phyloP scores from a whole-genome alignment of 1,284 basidiomycete species.

The Bondarzewia mesenterica region DNA sequence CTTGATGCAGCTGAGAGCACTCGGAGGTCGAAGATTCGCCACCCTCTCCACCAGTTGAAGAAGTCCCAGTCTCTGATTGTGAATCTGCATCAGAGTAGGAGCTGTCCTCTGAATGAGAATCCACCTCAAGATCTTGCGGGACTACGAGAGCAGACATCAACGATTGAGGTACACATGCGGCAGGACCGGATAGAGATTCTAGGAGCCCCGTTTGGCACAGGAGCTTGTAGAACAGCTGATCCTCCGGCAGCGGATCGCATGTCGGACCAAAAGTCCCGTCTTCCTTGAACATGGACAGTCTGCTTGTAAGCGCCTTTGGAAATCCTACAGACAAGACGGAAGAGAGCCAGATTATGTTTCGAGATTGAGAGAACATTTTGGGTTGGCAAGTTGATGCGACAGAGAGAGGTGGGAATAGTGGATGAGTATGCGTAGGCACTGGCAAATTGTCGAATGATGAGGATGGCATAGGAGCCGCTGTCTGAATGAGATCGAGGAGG shows the following conservation, averaged over 20 bases:
- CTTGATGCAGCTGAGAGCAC: neutral
- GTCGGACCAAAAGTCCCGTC: slow-evolving; percentile 18
- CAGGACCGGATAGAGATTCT: neutral
- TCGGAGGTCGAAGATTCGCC: neutral
- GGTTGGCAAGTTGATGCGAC: slow-evolving; percentile 8
- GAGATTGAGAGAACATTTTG: slow-evolving; percentile 11
- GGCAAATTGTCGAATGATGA: slow-evolving; percentile 15
- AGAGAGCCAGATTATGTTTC: slow-evolving; percentile 20
- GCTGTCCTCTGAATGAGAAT: neutral
- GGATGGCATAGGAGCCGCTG: slow-evolving; percentile 22
- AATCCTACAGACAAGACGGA: slow-evolving; percentile 16
- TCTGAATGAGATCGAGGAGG: slow-evolving; percentile 24
- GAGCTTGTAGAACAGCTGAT: slow-evolving; percentile 26
- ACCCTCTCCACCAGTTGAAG: neutral
- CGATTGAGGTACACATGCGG: neutral
- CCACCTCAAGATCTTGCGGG: neutral
- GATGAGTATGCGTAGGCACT: slow-evolving; percentile 9
- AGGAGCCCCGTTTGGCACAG: slow-evolving; percentile 30
- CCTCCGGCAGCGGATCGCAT: slow-evolving; percentile 11
- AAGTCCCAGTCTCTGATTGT: neutral
- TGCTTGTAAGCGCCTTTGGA: slow-evolving; percentile 13
- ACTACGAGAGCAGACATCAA: neutral
- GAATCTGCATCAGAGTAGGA: neutral
- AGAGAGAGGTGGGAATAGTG: slow-evolving; percentile 18
- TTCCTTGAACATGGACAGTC: slow-evolving; percentile 15